Evolutionary conservation across 345 rosid species (phyloP).

Genomic region (Rhizophora apiculata): DNA sequence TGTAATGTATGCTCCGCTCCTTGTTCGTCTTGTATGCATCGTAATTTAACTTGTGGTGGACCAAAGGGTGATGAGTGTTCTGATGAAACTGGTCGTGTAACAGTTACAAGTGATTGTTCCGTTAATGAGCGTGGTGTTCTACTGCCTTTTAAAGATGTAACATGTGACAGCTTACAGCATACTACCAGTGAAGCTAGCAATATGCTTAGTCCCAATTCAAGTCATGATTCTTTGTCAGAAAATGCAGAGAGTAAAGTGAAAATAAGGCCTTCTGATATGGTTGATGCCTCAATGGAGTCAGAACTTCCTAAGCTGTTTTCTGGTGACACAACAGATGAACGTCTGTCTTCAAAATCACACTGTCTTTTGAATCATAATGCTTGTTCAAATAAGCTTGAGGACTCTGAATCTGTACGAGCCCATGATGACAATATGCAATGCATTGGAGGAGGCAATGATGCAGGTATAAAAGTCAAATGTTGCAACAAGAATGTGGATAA

Average conservation of each 20-base stretch:
- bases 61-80: conserved; percentile 55
- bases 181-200: conserved; percentile 64
- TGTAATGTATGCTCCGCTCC: conserved; percentile 78
- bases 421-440: conserved; percentile 57
- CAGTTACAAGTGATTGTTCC: conserved; percentile 55
- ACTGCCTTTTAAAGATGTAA: too few relatives aligned
- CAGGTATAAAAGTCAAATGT: conserved; percentile 1
- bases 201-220: conserved; percentile 40
- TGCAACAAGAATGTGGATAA: too few relatives aligned
- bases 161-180: conserved; percentile 6
- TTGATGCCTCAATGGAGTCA: conserved; percentile 40
- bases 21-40: conserved; percentile 84
- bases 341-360: conserved; percentile 32
- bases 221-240: conserved; percentile 56
- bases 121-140: conserved; percentile 39
- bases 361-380: conserved; percentile 35
- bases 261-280: conserved; percentile 37
- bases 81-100: conserved; percentile 56
- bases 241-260: conserved; percentile 60
- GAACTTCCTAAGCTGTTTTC: conserved; percentile 30
- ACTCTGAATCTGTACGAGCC: conserved; percentile 42
- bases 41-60: conserved; percentile 41
- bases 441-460: conserved; percentile 39
- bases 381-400: conserved; percentile 25
- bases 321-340: conserved; percentile 27